Conservation (phyloP, 192 early-diverging fungal genomes). For the Neocallimastix lanati region DNA sequence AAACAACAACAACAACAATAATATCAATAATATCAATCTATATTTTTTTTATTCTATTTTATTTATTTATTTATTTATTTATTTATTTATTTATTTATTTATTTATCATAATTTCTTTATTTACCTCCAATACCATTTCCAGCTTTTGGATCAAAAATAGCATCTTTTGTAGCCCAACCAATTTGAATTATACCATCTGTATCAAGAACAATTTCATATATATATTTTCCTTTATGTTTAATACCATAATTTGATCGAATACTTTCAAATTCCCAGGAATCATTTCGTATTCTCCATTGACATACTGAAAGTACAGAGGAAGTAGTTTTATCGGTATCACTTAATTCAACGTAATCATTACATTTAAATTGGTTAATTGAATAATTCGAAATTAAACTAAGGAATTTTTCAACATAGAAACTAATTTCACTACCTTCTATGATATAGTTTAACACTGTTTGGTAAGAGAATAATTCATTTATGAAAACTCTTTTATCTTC, state of each 20-base stretch:
- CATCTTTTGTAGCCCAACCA: conserved; percentile 49
- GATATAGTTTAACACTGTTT: neutral
- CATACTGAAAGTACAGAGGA: neutral
- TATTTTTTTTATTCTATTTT: no score
- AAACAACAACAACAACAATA: no score
- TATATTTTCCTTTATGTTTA: conserved; percentile 33
- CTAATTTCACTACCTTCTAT: neutral
- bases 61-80: no score
- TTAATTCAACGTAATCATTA: neutral
- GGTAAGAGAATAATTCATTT: neutral
- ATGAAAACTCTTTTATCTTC: neutral
- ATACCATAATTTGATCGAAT: conserved; percentile 34
- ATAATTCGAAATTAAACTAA: neutral
- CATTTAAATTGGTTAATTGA: neutral
- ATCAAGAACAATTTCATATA: conserved; percentile 47
- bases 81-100: no score
- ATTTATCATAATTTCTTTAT: no score
- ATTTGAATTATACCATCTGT: conserved; percentile 64
- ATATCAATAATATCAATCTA: no score
- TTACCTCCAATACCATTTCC: conserved; percentile 57
- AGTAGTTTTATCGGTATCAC: neutral
- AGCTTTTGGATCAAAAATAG: conserved; percentile 53
- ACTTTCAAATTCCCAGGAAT: conserved; percentile 61
- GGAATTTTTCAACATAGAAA: neutral
- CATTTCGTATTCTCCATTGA: conserved; percentile 33